Base-by-base conservation (phyloP, 1,284 basidiomycete genomes). In the Agaricales sp. region DNA sequence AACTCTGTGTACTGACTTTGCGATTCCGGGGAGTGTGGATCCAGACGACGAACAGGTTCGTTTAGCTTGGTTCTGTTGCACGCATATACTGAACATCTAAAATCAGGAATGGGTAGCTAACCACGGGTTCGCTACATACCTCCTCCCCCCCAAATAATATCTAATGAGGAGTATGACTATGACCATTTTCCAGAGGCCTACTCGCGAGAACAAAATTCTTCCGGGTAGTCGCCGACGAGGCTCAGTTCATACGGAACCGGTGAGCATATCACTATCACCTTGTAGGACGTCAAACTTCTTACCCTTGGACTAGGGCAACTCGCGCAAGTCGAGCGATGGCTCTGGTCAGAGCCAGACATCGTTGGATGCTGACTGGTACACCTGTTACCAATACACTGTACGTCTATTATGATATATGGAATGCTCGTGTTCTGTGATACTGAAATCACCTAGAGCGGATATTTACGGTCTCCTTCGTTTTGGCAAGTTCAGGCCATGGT, bases 321-420 rank as follows among this genome's bases (percentile, higher is more conserved):
- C 71, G 75, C 8, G 68, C 76, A 4, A 83, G 81, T 57, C 65
- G 73, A 35, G 73, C 71, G 43, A 66, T 81, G 6, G 77, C 81
- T 0, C 67, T 73, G 56, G 66, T 86, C 19, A 68, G 72, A 45
- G 63, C 80, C 0, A 78, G 71, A 52, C 80, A 81, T 55, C 67
- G 82, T 3, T 87, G 82, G 82, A 77, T 78, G 67, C 67, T 87
- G 12, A 85, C 82, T 1, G 82, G 82, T 23, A 85, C 82, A 0
- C 82, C 82, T 2, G 74, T 85, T 3, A 84, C 80, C 0, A 85
- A 85, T 53, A 74, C 77, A 0, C 61, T 85, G 78, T 81, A 55
- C 11, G 71, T 57, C 11, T 22, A 23, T 16, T 38, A n/a, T 47
- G 16, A 23, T 46, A 16, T 48, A 25, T 41, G 38, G 20, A 44